Conservation (phyloP, 768 basidiomycete species). For the Mycena alexandri region DNA sequence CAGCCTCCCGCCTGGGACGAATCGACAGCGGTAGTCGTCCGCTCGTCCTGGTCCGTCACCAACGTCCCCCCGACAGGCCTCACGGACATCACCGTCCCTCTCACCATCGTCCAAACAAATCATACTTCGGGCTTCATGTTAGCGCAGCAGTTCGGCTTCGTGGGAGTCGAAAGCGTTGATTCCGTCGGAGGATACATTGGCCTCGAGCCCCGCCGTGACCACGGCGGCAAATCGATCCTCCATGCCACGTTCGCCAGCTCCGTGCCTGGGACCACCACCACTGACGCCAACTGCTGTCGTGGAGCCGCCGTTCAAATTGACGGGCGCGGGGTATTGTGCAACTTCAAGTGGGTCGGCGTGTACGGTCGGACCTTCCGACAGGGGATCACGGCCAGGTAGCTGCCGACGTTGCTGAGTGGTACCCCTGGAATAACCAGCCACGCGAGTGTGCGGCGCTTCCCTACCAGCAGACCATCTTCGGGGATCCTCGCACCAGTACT, state of each 20-base stretch:
- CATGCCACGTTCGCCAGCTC: conserved; percentile 26
- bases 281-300: conserved; percentile 12
- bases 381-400: neutral
- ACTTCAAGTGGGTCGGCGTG: conserved; percentile 21
- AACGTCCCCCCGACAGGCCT: conserved; percentile 19
- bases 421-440: neutral
- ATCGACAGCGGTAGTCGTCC: too few relatives aligned
- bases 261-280: conserved; percentile 19
- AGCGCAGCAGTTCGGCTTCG: conserved; percentile 24
- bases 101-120: conserved; percentile 17
- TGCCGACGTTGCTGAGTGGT: neutral
- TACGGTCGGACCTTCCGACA: conserved; percentile 13
- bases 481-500: neutral
- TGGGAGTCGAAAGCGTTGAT: too few relatives aligned
- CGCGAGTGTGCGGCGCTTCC: neutral
- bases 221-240: conserved; percentile 12
- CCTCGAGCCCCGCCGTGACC: conserved; percentile 20
- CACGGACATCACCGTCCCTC: conserved; percentile 29
- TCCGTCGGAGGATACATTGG: conserved; percentile 27
- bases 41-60: conserved; percentile 19
- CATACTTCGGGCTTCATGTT: conserved; percentile 30
- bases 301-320: conserved; percentile 23
- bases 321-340: conserved; percentile 25
- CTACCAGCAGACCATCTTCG: neutral
- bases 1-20: too few relatives aligned